A percentile compares a stretch with the other conserved stretches of the same genome.
These are phyloP conservation scores for Phytophthora podocarpi DNA, from an alignment of 352 stramenopile species.

Conservation along the genomic window DNA sequence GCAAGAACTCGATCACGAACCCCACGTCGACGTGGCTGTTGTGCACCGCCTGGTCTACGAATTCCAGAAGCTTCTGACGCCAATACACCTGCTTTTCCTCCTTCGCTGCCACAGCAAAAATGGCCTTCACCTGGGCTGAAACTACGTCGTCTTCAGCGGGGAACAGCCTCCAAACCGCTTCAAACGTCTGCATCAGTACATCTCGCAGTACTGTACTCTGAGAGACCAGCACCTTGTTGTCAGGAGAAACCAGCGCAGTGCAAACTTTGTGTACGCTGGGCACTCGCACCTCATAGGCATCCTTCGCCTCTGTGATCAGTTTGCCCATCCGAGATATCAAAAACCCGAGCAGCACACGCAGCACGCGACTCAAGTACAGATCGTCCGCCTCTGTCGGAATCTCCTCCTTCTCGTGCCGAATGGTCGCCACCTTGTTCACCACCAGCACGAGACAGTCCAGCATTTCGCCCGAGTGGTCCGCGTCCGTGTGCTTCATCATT, in stretches of 20 bases:
- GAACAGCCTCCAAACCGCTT: conserved; percentile 73
- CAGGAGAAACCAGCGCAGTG: conserved; percentile 38
- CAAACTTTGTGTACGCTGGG: conserved; percentile 53
- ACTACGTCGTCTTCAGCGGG: conserved; percentile 43
- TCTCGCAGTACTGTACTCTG: conserved; percentile 43
- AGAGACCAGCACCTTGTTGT: conserved; percentile 51
- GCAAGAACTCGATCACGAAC: conserved; percentile 62
- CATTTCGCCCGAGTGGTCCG: conserved; percentile 61
- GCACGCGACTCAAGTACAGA: conserved; percentile 72
- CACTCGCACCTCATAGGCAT: conserved; percentile 41
- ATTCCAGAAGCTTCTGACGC: conserved; percentile 53
- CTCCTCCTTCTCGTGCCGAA: conserved; percentile 23
- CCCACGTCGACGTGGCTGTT: conserved; percentile 52
- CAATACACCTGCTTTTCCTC: conserved; percentile 46
- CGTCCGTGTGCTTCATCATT: conserved; percentile 83
- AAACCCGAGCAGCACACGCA: conserved; percentile 60
- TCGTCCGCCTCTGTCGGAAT: conserved; percentile 44
- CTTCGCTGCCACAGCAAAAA: conserved; percentile 45
- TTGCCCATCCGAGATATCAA: conserved; percentile 64
- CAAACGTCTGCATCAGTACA: conserved; percentile 55
- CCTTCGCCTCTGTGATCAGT: conserved; percentile 46
- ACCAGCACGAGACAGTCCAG: conserved; percentile 70
- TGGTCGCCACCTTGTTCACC: conserved; percentile 54
- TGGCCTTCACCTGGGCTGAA: conserved; percentile 41
- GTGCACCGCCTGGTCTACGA: conserved; percentile 54